Percentiles rank a stretch among this genome's conserved stretches.
These are phyloP conservation scores for Yarrowia galli DNA, from an alignment of 1,139 yeast species.

Conservation along the genomic window DNA sequence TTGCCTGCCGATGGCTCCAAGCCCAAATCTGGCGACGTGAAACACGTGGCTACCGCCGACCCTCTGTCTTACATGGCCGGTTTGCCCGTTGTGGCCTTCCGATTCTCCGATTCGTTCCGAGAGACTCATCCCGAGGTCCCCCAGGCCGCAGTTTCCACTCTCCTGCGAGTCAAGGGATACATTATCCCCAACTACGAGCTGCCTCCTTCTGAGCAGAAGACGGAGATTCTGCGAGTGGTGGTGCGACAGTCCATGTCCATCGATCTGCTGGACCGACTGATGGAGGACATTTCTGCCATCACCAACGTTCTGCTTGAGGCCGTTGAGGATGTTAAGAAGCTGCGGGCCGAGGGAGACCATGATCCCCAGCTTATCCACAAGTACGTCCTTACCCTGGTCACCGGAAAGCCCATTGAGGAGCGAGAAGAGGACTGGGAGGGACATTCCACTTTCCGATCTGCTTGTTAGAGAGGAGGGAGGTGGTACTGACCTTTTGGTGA, in stretches of 20 bases:
- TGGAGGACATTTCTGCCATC: conserved; percentile 67
- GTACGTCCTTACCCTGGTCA: conserved; percentile 25
- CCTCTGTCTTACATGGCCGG: conserved; percentile 66
- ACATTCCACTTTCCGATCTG: conserved; percentile 18
- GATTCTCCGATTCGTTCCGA: conserved; percentile 65
- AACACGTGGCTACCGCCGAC: conserved; percentile 46
- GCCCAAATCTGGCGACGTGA: conserved; percentile 41
- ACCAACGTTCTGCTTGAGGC: conserved; percentile 62
- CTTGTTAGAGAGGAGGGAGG: conserved; percentile 29
- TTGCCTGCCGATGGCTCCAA: conserved; percentile 49
- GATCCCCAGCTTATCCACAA: conserved; percentile 28
- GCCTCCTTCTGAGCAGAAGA: conserved; percentile 62
- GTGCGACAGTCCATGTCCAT: conserved; percentile 75
- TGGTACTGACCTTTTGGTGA: background rate
- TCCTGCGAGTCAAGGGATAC: conserved; percentile 82
- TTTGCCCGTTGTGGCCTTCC: conserved; percentile 89
- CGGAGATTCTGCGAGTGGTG: conserved; percentile 83
- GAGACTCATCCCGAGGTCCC: conserved; percentile 79
- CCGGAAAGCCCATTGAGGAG: conserved; percentile 35
- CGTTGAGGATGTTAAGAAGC: conserved; percentile 45
- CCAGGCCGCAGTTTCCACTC: conserved; percentile 75
- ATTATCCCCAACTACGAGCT: conserved; percentile 90
- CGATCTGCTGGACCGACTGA: conserved; percentile 74
- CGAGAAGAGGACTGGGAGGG: conserved; percentile 39
- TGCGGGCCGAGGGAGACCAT: background rate